These are phyloP conservation scores for Fraxinus quadrangulata DNA, from an alignment of 257 asterid genomes.

Conservation along the genomic window DNA sequence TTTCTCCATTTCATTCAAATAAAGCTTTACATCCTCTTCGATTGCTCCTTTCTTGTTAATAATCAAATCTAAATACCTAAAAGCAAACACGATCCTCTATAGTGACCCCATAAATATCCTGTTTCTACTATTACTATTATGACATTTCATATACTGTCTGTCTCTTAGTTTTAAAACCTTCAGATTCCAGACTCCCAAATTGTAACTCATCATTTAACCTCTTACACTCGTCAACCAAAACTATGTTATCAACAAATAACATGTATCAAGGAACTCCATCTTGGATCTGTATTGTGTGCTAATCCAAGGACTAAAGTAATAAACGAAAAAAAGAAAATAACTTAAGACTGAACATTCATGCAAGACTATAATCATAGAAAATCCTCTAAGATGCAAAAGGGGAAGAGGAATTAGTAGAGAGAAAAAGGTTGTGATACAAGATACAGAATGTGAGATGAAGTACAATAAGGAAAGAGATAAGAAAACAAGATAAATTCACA, in stretches of 20 bases:
- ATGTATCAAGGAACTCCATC: background rate
- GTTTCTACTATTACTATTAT: background rate
- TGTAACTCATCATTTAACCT: no score
- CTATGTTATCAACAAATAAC: background rate
- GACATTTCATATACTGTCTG: background rate
- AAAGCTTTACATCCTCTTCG: background rate
- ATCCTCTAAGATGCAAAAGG: no score
- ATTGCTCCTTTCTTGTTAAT: background rate
- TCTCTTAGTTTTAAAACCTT: background rate
- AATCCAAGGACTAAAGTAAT: background rate
- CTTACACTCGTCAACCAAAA: background rate
- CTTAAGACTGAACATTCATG: no score
- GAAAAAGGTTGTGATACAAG: no score
- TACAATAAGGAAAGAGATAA: no score
- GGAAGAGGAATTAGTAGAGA: no score
- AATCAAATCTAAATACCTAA: slow-evolving; percentile 1
- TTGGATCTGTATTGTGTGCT: background rate
- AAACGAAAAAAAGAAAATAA: no score
- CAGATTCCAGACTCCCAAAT: background rate
- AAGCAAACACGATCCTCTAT: background rate
- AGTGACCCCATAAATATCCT: background rate
- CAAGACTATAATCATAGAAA: no score
- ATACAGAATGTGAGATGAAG: no score
- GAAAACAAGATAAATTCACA: background rate
- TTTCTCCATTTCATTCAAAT: background rate